Conservation (phyloP, 225 moss, liverwort and hornwort species). For the Pseudisothecium myosuroides region DNA sequence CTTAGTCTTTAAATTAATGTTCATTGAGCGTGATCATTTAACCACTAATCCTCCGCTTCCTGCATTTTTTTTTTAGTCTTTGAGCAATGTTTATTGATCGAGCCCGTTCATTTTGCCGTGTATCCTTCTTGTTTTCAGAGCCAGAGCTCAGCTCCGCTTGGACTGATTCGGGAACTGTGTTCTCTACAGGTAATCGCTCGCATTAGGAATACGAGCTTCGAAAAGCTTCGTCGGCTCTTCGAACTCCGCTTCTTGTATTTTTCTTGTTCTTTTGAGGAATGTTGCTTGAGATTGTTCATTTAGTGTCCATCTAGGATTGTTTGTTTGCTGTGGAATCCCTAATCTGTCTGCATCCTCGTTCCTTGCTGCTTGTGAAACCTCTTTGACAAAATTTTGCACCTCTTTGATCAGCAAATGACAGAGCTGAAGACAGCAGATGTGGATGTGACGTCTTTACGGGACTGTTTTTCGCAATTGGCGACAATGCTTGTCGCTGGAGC, state of each 20-base stretch:
- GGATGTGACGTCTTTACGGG: not conserved
- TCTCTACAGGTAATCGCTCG: not conserved
- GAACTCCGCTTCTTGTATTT: not conserved
- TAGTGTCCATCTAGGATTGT: not conserved
- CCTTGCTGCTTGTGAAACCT: not conserved
- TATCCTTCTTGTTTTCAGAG: not conserved
- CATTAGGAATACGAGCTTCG: not conserved
- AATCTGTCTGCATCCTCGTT: not conserved
- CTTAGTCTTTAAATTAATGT: not conserved
- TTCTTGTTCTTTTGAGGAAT: not conserved
- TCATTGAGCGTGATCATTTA: not conserved
- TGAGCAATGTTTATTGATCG: not conserved
- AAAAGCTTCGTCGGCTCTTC: not conserved
- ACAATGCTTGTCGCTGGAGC: slow-evolving; percentile 33
- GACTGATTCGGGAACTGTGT: not conserved
- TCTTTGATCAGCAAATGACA: slow-evolving; percentile 11
- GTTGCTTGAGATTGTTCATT: not conserved
- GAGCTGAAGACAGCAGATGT: not conserved
- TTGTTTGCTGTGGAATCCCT: not conserved
- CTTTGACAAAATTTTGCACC: not conserved
- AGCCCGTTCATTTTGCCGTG: not conserved
- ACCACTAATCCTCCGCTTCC: not conserved
- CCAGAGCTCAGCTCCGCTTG: not conserved
- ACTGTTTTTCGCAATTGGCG: not conserved
- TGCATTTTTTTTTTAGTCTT: not conserved